These are phyloP conservation scores for Geosmithia morbida DNA, from an alignment of 2,329 filamentous ascomycete species.

Conservation along the genomic window DNA sequence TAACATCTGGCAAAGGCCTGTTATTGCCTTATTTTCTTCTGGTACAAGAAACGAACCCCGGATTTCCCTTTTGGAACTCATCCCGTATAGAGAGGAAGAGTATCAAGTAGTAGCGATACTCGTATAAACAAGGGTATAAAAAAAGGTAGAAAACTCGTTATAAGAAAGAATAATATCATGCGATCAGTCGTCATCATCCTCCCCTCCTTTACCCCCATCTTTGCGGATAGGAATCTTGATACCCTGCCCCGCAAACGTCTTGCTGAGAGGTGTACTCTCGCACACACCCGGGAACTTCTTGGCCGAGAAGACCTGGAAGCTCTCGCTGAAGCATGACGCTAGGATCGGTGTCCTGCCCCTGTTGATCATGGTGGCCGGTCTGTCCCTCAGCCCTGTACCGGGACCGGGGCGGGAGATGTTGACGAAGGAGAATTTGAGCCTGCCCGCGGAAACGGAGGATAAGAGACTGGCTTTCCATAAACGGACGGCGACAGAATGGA, in stretches of 20 bases:
- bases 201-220: conserved; percentile 49
- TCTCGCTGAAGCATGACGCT: conserved; percentile 72
- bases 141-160: too few relatives aligned
- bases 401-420: conserved; percentile 49
- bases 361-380: conserved; percentile 37
- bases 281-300: conserved; percentile 98
- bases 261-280: conserved; percentile 81
- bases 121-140: too few relatives aligned
- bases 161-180: too few relatives aligned
- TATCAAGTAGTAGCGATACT: too few relatives aligned
- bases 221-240: conserved; percentile 96
- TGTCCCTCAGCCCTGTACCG: conserved; percentile 16
- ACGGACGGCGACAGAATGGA: too few relatives aligned
- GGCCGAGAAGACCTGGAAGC: conserved; percentile 87
- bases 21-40: too few relatives aligned
- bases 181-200: conserved; percentile 26
- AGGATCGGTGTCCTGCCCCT: conserved; percentile 67
- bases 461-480: too few relatives aligned
- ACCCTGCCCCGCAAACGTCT: conserved; percentile 82
- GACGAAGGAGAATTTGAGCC: conserved; percentile 61
- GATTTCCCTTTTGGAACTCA: too few relatives aligned
- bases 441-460: conserved; percentile 12
- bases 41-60: too few relatives aligned
- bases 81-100: too few relatives aligned
- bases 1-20: too few relatives aligned